Evolutionary conservation across 805 yeast species (phyloP), one percentile per base, ranked within the genome.

Genomic region (Sungouiella blattae): DNA sequence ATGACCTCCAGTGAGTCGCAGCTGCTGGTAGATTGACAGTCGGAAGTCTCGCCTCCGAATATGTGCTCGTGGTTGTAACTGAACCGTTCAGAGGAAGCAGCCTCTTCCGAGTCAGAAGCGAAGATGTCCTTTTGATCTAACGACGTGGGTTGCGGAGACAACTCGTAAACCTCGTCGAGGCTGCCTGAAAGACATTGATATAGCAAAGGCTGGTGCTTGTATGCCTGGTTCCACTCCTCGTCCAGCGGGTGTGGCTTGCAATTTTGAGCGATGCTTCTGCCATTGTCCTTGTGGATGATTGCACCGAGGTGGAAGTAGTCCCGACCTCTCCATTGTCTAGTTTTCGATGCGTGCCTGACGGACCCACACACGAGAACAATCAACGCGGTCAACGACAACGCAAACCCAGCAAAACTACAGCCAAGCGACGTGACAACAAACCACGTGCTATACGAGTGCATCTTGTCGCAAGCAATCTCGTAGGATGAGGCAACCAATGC

Each of bases 281-380:
- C 24, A 2, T 22, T 15, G 17, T 11, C 13, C 26, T 13, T 18
- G n/a, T 15, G 24, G 31, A 18, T 11, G 17, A 30, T 14, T 12
- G 17, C 33, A 15, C 38, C 38, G 14, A 20, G 18, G 4, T 15
- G 13, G 34, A 28, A 24, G 28, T 21, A 22, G 25, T 24, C 27
- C 22, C 8, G 9, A 6, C 8, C 22, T 6, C 9, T 20, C 22
- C 22, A 20, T 9, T 20, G 22, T 6, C 22, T 6, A 20, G 22
- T 20, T 20, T 20, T 20, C 22, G 22, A 20, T 9, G 22, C 22
- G 8, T 7, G 9, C 22, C 9, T 20, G 22, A 24, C 12, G 27
- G 14, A 24, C 12, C 6, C 6, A n/a, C 14, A 24, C 14, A n/a
- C 8, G n/a, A 24, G 12, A 7, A 24, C 6, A 24, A 7, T 6